Conservation (phyloP, 2,329 filamentous ascomycete genomes). For the Parastagonospora nodorum region DNA sequence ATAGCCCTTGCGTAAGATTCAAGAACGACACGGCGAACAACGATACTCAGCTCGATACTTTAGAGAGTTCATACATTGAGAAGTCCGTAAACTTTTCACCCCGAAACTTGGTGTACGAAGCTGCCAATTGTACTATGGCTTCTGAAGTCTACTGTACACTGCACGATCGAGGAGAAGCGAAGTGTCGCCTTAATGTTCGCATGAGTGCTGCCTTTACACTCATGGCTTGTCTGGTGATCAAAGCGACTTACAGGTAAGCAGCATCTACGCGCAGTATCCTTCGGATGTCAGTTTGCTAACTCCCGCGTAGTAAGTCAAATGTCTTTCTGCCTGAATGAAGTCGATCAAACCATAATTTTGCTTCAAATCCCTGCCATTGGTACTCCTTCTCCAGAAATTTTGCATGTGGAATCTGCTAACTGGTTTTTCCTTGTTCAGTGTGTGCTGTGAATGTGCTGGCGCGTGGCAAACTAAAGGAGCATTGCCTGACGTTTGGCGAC, state of each 20-base stretch:
- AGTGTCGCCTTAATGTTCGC: conserved; percentile 37
- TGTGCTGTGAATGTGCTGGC: conserved; percentile 27
- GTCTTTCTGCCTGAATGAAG: not conserved
- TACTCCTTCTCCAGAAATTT: no score
- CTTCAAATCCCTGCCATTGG: no score
- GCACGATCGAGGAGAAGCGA: conserved; percentile 5
- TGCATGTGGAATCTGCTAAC: not conserved
- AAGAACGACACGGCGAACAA: conserved; percentile 6
- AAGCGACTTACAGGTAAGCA: conserved; percentile 30
- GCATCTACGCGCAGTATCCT: no score
- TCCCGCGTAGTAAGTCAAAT: not conserved
- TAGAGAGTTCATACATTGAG: conserved; percentile 4
- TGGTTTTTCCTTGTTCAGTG: conserved; percentile 12
- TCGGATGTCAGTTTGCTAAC: not conserved
- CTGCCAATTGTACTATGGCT: conserved; percentile 20
- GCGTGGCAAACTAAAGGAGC: conserved; percentile 32
- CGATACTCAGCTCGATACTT: conserved; percentile 8
- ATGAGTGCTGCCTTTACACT: conserved; percentile 39
- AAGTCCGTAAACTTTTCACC: not conserved
- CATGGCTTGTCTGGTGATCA: conserved; percentile 24
- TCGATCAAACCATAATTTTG: no score
- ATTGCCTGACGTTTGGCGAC: conserved; percentile 39
- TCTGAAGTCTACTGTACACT: conserved; percentile 13
- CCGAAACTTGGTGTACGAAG: conserved; percentile 1
- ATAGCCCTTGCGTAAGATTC: conserved; percentile 16